Evolutionary conservation across 345 rosid species (phyloP), one percentile per base, ranked within the genome.

Genomic region (Laguncularia racemosa): DNA sequence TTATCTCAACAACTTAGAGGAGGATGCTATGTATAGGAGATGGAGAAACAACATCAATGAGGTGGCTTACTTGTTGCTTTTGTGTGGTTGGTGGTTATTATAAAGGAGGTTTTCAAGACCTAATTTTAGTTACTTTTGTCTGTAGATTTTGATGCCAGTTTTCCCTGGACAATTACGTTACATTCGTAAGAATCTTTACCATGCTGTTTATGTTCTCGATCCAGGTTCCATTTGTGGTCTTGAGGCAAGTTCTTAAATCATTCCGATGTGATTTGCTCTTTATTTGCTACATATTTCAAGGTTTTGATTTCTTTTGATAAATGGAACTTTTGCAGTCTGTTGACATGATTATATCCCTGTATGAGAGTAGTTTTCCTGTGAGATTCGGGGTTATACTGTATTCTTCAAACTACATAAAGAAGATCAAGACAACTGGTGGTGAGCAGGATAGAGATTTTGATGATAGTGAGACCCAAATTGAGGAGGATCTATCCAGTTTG

Each of bases 111-210:
- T 58, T 58, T 23, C 16, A 20, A 2, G 18, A 48, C 17, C 16
- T 2, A 13, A 58, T 54, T 55, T 65, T 68, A 17, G 67, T 51
- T n/a, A 45, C 40, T 71, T 46, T 65, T 61, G 56, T 71, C 15
- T 80, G 75, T 59, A 93, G 97, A 82, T 93, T 75, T 85, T 89
- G 77, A 87, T 87, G 97, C 99, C 99, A 48, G 96, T 85, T 57
- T 93, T 82, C 81, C 95, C 95, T 57, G 97, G 97, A 54, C 97
- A 93, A 78, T 73, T 82, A 55, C 99, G 88, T 58, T 90, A 93
- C 63, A 85, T 93, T 63, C 89, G 96, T 55, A 93, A 90, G 79
- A 93, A 89, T 82, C 74, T 93, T 62, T 93, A 76, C 72, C 96
- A 93, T 79, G 96, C 99, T 58, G 96, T 93, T 75, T 87, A 76